Conservation (phyloP, 352 stramenopile genomes). For the Pythium aristosporum region DNA sequence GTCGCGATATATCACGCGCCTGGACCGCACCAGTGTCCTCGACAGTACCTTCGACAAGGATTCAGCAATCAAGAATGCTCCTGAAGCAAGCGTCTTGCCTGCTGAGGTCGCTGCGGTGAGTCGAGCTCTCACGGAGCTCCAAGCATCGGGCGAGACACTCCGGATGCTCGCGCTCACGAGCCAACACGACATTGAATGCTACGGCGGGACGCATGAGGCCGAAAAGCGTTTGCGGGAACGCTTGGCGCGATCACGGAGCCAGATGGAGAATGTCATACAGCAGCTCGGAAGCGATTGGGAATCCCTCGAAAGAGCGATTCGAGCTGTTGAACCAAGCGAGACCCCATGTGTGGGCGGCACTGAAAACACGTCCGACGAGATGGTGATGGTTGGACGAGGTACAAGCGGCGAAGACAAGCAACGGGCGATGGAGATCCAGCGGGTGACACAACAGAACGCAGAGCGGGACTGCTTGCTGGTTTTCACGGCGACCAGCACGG, state of each 20-base stretch:
- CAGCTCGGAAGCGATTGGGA: slow-evolving; percentile 25
- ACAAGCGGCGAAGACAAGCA: background rate
- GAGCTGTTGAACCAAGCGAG: background rate
- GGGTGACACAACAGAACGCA: background rate
- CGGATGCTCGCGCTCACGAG: slow-evolving; percentile 39
- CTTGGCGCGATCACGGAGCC: slow-evolving; percentile 2
- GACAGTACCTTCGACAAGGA: background rate
- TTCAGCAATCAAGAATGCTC: background rate
- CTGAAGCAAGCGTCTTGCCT: background rate
- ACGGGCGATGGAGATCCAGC: slow-evolving; percentile 2
- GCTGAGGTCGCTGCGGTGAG: slow-evolving; percentile 4
- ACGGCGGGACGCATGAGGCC: background rate
- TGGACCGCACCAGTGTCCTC: background rate
- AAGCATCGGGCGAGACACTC: slow-evolving; percentile 52
- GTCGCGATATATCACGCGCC: background rate
- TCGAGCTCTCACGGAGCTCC: slow-evolving; percentile 23
- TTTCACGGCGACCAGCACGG: slow-evolving; percentile 75
- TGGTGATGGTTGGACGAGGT: background rate
- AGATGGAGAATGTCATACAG: slow-evolving; percentile 29
- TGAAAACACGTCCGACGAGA: background rate
- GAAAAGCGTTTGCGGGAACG: slow-evolving; percentile 11
- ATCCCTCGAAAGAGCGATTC: slow-evolving; percentile 16
- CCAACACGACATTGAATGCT: slow-evolving; percentile 37
- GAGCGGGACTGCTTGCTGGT: slow-evolving; percentile 41
- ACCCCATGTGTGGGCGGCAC: no score